Evolutionary conservation across 2,329 filamentous ascomycete genomes (phyloP).

Genomic region (Pleurostoma richardsiae): DNA sequence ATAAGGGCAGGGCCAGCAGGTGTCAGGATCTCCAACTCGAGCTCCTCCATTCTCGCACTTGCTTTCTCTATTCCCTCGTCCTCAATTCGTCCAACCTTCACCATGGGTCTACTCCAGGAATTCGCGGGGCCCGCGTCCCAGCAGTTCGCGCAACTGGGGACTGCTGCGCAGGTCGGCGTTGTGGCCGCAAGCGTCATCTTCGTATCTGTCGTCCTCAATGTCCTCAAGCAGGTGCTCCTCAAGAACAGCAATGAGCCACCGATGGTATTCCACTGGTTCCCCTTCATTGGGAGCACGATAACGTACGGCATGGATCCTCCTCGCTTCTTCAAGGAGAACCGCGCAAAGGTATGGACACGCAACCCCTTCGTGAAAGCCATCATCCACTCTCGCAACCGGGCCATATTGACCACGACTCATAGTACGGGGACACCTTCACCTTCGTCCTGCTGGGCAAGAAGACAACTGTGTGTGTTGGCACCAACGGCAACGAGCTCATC

Average conservation of each 20-base stretch:
- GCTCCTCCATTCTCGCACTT: neutral
- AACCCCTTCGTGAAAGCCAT: too few relatives aligned
- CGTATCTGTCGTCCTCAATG: constrained; percentile 67
- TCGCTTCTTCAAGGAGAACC: constrained; percentile 72
- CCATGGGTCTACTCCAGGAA: constrained; percentile 54
- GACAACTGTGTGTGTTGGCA: constrained; percentile 44
- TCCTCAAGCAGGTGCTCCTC: constrained; percentile 73
- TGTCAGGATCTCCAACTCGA: neutral
- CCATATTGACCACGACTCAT: constrained; percentile 1
- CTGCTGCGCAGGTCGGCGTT: constrained; percentile 40
- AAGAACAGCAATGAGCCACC: constrained; percentile 79
- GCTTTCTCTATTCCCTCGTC: neutral
- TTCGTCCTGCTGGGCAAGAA: constrained; percentile 47
- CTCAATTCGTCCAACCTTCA: constrained; percentile 4
- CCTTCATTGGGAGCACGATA: constrained; percentile 83
- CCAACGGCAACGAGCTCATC: constrained; percentile 50
- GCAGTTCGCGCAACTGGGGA: constrained; percentile 42
- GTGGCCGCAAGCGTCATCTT: constrained; percentile 38
- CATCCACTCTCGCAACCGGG: neutral
- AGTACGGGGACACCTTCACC: constrained; percentile 50
- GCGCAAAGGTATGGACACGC: constrained; percentile 51
- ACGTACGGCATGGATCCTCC: constrained; percentile 94
- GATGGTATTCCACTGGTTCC: constrained; percentile 76
- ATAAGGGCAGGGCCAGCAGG: too few relatives aligned
- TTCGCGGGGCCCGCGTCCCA: constrained; percentile 44